phyloP scores from a whole-genome alignment of 495 filamentous ascomycete genomes.

The Hypoxylon intermedium region DNA sequence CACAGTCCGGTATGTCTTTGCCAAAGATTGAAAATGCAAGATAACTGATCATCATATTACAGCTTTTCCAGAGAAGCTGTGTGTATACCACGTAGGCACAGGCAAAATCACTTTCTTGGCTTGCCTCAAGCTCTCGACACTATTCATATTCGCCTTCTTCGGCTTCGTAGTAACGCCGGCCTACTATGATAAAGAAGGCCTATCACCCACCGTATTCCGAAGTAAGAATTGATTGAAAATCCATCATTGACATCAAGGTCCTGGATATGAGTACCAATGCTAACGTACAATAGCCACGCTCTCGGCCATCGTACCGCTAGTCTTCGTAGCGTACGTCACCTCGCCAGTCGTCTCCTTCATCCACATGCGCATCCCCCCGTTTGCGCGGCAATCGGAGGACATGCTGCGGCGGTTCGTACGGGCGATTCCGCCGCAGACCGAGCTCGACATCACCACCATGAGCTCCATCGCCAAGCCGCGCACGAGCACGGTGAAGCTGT shows the following conservation, averaged over 20 bases:
- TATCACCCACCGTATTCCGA: constrained; percentile 28
- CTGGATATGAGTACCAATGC: constrained; percentile 8
- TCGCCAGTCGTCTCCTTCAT: constrained; percentile 76
- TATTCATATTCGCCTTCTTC: constrained; percentile 73
- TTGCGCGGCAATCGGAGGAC: constrained; percentile 72
- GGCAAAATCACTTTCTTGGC: constrained; percentile 70
- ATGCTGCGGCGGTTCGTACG: constrained; percentile 68
- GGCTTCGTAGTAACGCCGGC: constrained; percentile 65
- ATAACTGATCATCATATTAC: background rate
- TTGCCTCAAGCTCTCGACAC: constrained; percentile 70
- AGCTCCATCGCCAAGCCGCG: constrained; percentile 66
- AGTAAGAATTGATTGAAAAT: constrained; percentile 28
- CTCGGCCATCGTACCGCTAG: constrained; percentile 68
- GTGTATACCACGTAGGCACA: constrained; percentile 77
- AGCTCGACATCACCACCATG: constrained; percentile 74
- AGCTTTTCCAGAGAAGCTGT: constrained; percentile 63
- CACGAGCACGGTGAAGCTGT: constrained; percentile 52
- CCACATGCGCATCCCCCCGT: constrained; percentile 71
- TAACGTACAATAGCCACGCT: constrained; percentile 55
- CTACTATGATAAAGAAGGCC: constrained; percentile 57
- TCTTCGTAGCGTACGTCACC: constrained; percentile 69
- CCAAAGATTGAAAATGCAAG: too few relatives aligned
- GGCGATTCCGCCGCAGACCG: constrained; percentile 66
- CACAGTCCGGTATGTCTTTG: constrained; percentile 30
- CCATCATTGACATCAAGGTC: background rate